phyloP scores from a whole-genome alignment of 164 flowering plant species.

The Liriodendron chinense region DNA sequence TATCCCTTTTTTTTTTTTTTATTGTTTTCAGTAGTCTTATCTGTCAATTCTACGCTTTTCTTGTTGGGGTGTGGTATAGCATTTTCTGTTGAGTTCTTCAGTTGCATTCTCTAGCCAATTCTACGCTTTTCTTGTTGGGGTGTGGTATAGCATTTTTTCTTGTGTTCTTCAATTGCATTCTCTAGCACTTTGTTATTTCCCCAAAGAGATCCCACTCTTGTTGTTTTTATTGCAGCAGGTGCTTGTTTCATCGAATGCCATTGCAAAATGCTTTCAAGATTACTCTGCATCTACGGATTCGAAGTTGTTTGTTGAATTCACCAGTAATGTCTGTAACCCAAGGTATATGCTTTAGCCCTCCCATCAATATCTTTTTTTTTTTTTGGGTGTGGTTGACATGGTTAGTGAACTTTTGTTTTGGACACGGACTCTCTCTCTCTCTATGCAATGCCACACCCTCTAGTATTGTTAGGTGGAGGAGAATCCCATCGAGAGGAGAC shows the following conservation, averaged over 20 bases:
- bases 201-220: not conserved
- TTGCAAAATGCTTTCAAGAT: conserved; percentile 25
- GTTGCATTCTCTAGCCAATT: not conserved
- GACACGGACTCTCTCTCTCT: too few species aligned
- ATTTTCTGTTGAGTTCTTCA: not conserved
- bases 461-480: not conserved
- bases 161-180: not conserved
- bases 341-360: conserved; percentile 27
- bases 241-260: conserved; percentile 20
- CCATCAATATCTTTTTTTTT: not conserved
- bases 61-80: too few species aligned
- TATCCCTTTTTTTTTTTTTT: not conserved
- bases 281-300: conserved; percentile 20
- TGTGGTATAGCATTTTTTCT: too few species aligned
- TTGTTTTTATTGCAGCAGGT: conserved; percentile 27
- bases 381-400: too few species aligned
- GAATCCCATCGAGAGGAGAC: not conserved
- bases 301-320: conserved; percentile 22
- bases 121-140: too few species aligned
- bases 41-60: too few species aligned
- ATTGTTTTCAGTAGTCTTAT: not conserved
- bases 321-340: conserved; percentile 27
- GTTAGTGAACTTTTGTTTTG: too few species aligned
- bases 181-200: too few species aligned
- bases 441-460: too few species aligned